A percentile compares a stretch with the other conserved stretches of the same genome.
Conservation (phyloP, 2,329 filamentous ascomycete species). For the Colletotrichum lindemuthianum region DNA sequence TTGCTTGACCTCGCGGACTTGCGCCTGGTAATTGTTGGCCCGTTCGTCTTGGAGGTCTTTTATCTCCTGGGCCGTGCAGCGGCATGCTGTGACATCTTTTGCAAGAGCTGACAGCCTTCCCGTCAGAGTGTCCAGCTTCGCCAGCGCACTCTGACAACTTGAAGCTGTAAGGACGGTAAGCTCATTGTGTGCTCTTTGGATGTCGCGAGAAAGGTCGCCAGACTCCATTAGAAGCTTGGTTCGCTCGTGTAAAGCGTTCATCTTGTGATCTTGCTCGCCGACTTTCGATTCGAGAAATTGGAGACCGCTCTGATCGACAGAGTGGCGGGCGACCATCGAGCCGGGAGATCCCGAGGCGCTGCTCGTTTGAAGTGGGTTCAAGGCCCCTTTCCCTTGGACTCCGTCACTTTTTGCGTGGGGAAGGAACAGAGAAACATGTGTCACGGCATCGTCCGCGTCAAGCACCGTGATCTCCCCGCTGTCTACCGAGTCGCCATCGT, state of each 20-base stretch:
- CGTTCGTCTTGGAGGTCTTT: background rate
- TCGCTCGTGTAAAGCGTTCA: constrained; percentile 15
- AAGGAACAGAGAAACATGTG: no score
- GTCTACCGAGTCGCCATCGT: no score
- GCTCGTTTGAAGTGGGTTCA: no score
- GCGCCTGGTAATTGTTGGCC: background rate
- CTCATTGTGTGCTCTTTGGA: constrained; percentile 23
- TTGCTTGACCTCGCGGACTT: background rate
- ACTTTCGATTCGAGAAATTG: background rate
- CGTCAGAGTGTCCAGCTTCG: constrained; percentile 3
- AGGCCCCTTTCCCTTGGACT: no score
- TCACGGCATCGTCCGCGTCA: no score
- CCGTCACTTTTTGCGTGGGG: no score
- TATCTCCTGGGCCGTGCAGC: background rate
- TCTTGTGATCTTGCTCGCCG: background rate
- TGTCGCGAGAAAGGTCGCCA: constrained; percentile 14
- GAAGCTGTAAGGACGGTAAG: constrained; percentile 17
- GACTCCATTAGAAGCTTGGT: constrained; percentile 4
- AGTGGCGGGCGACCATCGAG: no score
- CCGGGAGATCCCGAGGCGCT: no score
- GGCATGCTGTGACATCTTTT: background rate
- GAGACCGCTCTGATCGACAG: background rate
- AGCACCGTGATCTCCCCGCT: no score
- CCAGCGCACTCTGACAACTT: constrained; percentile 13
- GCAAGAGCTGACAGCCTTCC: background rate